Conservation (phyloP, 805 yeast species). For the Ogataea allantospora region DNA sequence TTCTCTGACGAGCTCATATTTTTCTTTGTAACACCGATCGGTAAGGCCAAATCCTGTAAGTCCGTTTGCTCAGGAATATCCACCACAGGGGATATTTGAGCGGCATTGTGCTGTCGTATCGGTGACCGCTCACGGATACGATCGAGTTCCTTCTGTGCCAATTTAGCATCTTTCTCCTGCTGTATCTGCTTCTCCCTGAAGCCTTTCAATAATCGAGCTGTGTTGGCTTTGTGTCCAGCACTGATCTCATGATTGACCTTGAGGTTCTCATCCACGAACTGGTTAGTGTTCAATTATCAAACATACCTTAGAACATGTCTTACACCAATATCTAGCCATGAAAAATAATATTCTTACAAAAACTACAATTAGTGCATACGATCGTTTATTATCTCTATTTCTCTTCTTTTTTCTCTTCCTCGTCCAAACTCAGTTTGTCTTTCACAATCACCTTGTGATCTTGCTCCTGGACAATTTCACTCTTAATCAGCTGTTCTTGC, state of each 20-base stretch:
- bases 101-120: background rate
- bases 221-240: constrained; percentile 29
- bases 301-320: constrained; percentile 37
- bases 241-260: constrained; percentile 35
- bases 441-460: constrained; percentile 55
- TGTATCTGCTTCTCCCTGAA: constrained; percentile 29
- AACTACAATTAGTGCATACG: background rate
- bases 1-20: constrained; percentile 8
- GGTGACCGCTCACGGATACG: constrained; percentile 5
- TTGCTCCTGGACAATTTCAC: constrained; percentile 84
- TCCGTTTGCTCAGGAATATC: background rate
- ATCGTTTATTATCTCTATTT: background rate
- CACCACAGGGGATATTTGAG: background rate
- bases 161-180: constrained; percentile 12
- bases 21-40: constrained; percentile 1
- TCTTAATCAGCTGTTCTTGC: constrained; percentile 80
- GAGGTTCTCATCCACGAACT: constrained; percentile 39
- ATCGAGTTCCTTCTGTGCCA: constrained; percentile 19
- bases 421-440: constrained; percentile 63
- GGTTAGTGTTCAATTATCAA: constrained; percentile 1
- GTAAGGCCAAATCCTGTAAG: background rate
- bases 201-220: constrained; percentile 23
- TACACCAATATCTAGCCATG: constrained; percentile 37
- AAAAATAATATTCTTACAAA: constrained; percentile 11
- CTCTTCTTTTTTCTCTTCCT: constrained; percentile 24